These are phyloP conservation scores for Marasmius sp. DNA, from an alignment of 1,284 basidiomycete species.

Conservation along the genomic window DNA sequence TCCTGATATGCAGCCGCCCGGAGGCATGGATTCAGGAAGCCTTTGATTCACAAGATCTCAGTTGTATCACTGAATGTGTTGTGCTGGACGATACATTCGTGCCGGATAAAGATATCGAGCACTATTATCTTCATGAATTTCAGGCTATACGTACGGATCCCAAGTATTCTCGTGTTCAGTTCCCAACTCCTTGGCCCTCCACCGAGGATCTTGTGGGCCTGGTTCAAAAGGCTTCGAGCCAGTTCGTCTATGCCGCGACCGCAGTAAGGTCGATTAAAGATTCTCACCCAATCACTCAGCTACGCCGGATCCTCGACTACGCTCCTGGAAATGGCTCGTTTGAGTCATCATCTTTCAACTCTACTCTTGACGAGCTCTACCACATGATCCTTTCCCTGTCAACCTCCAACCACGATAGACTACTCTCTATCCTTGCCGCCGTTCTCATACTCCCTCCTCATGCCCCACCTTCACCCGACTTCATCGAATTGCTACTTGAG, in stretches of 20 bases:
- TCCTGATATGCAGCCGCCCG: constrained; percentile 24
- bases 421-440: not conserved
- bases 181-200: constrained; percentile 18
- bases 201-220: constrained; percentile 16
- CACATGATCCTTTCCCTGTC: not conserved
- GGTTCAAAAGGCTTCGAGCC: constrained; percentile 21
- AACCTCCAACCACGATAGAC: not conserved
- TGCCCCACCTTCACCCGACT: not conserved
- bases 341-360: not conserved
- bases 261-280: constrained; percentile 25
- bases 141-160: not conserved
- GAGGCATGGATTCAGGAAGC: constrained; percentile 24
- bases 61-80: not conserved
- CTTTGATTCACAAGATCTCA: not conserved
- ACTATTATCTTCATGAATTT: not conserved
- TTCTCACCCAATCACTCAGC: constrained; percentile 20
- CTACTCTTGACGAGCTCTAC: constrained; percentile 23
- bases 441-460: not conserved
- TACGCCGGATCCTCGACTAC: constrained; percentile 18
- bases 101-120: not conserved
- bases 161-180: not conserved
- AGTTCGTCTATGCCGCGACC: constrained; percentile 25
- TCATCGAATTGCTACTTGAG: not conserved
- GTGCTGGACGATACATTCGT: not conserved
- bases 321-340: not conserved